These are phyloP conservation scores for Lignosus rhinocerotis DNA, from an alignment of 1,284 basidiomycete species.

Conservation along the genomic window DNA sequence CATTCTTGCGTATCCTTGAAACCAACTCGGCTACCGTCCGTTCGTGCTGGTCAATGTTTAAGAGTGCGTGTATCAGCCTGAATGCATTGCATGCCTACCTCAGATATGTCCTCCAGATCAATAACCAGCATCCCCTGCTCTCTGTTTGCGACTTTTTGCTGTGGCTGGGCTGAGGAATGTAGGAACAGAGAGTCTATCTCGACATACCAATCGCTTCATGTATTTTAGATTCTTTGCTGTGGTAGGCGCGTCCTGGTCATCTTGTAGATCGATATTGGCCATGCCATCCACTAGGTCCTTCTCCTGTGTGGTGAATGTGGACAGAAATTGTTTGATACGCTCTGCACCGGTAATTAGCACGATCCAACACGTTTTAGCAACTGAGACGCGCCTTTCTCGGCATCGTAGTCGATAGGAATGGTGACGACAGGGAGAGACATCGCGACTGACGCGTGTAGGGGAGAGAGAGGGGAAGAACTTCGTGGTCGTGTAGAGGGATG, in stretches of 20 bases:
- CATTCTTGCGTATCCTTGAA: constrained; percentile 78
- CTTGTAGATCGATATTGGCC: constrained; percentile 69
- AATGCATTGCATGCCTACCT: constrained; percentile 43
- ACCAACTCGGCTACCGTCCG: constrained; percentile 69
- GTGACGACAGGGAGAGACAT: constrained; percentile 54
- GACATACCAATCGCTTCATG: constrained; percentile 84
- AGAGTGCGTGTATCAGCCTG: background rate
- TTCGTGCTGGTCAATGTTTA: constrained; percentile 50
- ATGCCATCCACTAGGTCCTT: constrained; percentile 71
- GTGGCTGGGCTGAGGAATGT: constrained; percentile 20
- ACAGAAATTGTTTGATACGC: constrained; percentile 70
- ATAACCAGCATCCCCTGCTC: constrained; percentile 85
- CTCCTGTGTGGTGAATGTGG: constrained; percentile 62
- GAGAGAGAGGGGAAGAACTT: constrained; percentile 2
- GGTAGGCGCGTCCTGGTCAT: constrained; percentile 45
- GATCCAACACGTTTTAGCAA: background rate
- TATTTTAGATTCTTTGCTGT: constrained; percentile 71
- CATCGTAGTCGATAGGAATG: constrained; percentile 50
- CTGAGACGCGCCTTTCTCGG: constrained; percentile 38
- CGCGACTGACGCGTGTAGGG: constrained; percentile 19
- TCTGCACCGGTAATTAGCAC: constrained; percentile 40
- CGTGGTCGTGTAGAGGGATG: constrained; percentile 1
- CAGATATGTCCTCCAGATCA: constrained; percentile 79
- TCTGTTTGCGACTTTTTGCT: constrained; percentile 93
- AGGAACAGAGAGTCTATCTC: constrained; percentile 23